Percentiles rank a stretch among this genome's conserved stretches.
Evolutionary conservation across 2,329 filamentous ascomycete genomes (phyloP).

Genomic region (Diaporthe ilicicola): DNA sequence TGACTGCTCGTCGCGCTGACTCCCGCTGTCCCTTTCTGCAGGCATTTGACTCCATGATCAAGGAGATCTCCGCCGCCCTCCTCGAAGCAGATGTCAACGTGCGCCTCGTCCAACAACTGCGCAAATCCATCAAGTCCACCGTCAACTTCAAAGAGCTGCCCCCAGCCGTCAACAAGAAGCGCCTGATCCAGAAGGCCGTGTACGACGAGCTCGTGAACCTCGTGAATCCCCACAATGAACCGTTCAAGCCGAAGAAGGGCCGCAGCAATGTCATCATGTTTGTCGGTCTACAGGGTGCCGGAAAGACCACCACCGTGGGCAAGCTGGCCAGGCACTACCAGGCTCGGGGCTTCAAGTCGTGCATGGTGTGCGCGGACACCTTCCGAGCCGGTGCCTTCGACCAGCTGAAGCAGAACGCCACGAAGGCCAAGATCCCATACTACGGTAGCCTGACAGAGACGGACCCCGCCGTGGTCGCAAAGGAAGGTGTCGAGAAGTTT

Average conservation of each 20-base stretch:
- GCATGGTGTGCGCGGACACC: constrained; percentile 95
- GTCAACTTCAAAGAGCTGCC: constrained; percentile 97
- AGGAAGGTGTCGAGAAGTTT: constrained; percentile 98
- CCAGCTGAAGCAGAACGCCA: constrained; percentile 98
- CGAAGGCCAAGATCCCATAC: constrained; percentile 98
- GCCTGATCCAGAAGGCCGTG: constrained; percentile 95
- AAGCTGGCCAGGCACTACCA: constrained; percentile 97
- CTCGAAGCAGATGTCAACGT: constrained; percentile 98
- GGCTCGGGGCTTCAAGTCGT: constrained; percentile 89
- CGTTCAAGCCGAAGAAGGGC: constrained; percentile 97
- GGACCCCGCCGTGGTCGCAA: constrained; percentile 90
- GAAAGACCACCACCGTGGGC: constrained; percentile 98
- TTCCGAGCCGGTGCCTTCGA: constrained; percentile 99
- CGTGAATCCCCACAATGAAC: constrained; percentile 93
- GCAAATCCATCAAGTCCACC: constrained; percentile 87
- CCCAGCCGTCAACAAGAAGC: constrained; percentile 95
- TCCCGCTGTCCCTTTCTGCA: constrained; percentile 44
- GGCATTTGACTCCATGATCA: constrained; percentile 98
- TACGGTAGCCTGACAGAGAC: constrained; percentile 97
- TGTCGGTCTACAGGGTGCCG: constrained; percentile 95
- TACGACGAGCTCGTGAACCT: constrained; percentile 97
- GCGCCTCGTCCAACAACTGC: constrained; percentile 86
- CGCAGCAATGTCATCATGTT: constrained; percentile 99
- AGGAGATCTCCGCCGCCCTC: constrained; percentile 95
- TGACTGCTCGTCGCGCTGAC: constrained; percentile 44